Percentiles rank a stretch among this genome's conserved stretches.
Conservation (phyloP, 148 eudicot species). For the Rhododendron williamsianum region DNA sequence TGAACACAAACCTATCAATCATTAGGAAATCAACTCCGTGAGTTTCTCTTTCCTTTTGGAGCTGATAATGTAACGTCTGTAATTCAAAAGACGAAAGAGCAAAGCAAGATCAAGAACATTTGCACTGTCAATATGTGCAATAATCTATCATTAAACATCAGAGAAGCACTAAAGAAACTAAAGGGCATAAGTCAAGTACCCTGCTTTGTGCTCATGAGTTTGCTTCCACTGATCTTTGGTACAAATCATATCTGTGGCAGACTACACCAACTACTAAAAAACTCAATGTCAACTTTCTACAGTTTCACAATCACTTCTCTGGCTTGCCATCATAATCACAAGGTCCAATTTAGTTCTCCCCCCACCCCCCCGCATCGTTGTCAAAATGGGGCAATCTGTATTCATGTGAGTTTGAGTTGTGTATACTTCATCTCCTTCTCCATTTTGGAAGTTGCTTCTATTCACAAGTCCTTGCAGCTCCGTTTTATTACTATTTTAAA, state of each 20-base stretch:
- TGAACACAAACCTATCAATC: slow-evolving; percentile 64
- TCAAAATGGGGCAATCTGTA: neutral
- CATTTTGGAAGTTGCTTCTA: neutral
- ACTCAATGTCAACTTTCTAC: neutral
- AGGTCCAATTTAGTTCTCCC: neutral
- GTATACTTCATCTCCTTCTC: neutral
- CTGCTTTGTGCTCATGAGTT: neutral
- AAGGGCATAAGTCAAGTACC: neutral
- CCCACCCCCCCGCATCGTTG: neutral
- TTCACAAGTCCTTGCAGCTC: neutral
- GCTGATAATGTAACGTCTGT: slow-evolving; percentile 55
- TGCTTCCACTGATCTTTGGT: neutral
- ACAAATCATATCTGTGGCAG: neutral
- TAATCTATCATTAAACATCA: neutral
- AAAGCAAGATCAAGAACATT: neutral
- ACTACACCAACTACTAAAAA: neutral
- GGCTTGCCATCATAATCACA: neutral
- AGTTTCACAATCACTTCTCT: neutral
- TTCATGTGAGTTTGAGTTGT: neutral
- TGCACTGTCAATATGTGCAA: neutral
- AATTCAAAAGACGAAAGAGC: slow-evolving; percentile 8
- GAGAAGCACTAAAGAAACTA: neutral
- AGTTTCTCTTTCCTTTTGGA: slow-evolving; percentile 35
- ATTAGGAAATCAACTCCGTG: slow-evolving; percentile 51
- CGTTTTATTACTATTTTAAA: neutral